A percentile compares a stretch with the other conserved stretches of the same genome.
Evolutionary conservation across 2,329 filamentous ascomycete genomes (phyloP).

Genomic region (Trichoderma afroharzianum): DNA sequence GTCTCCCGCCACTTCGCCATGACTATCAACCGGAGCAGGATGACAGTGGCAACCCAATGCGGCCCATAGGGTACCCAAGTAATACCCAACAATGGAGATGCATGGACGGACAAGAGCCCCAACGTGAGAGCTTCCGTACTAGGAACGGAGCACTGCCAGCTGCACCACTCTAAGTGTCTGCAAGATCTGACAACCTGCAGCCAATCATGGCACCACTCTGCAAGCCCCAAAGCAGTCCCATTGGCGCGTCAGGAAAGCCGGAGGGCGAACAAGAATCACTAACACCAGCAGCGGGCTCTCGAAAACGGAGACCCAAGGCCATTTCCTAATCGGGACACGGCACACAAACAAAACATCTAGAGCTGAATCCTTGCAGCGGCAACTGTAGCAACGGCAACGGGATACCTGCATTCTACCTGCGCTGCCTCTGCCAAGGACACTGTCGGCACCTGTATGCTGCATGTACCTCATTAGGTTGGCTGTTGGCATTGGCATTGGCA

Average conservation of each 20-base stretch:
- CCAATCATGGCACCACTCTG: slow-evolving; percentile 5
- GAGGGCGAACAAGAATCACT: background rate
- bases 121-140: slow-evolving; percentile 6
- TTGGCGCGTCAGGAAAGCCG: background rate
- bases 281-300: background rate
- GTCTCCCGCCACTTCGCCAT: background rate
- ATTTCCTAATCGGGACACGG: slow-evolving; percentile 6
- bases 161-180: slow-evolving; percentile 1
- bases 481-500: background rate
- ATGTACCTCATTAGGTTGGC: background rate
- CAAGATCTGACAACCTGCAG: background rate
- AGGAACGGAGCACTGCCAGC: background rate
- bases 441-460: background rate
- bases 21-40: background rate
- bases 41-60: background rate
- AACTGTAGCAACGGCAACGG: background rate
- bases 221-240: background rate
- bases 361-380: slow-evolving; percentile 8
- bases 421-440: background rate
- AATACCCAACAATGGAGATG: slow-evolving; percentile 15
- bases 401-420: background rate
- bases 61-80: slow-evolving; percentile 8
- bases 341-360: slow-evolving; percentile 11
- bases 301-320: slow-evolving; percentile 2
- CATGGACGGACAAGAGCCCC: background rate